Conservation (phyloP, 345 rosid genomes). For the Citrus maxima region DNA sequence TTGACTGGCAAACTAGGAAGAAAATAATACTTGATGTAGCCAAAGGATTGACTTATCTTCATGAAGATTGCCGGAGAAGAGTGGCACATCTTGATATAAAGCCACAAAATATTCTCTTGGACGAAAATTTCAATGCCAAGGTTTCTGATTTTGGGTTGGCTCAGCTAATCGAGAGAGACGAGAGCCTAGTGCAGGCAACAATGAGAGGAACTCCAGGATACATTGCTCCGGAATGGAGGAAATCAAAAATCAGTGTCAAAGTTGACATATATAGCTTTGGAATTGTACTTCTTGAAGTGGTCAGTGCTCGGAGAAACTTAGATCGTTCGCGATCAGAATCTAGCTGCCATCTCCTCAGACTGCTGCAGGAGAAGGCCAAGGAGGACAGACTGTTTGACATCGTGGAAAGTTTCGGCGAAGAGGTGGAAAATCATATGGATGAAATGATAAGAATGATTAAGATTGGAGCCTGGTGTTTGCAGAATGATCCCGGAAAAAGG, state of each 20-base stretch:
- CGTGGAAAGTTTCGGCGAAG: slow-evolving; percentile 13
- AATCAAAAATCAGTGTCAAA: slow-evolving; percentile 22
- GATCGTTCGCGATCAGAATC: slow-evolving; percentile 11
- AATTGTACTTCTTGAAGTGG: slow-evolving; percentile 28
- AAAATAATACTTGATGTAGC: slow-evolving; percentile 32
- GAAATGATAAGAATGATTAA: slow-evolving; percentile 19
- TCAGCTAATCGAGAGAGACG: slow-evolving; percentile 17
- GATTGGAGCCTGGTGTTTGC: slow-evolving; percentile 32
- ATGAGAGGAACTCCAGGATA: slow-evolving; percentile 28
- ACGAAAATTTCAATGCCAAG: slow-evolving; percentile 23
- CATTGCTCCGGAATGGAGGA: slow-evolving; percentile 25
- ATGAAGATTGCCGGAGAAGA: slow-evolving; percentile 28
- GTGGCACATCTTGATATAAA: slow-evolving; percentile 20
- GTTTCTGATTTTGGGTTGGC: slow-evolving; percentile 27
- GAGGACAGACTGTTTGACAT: slow-evolving; percentile 23
- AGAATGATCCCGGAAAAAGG: slow-evolving; percentile 24
- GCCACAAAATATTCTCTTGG: slow-evolving; percentile 27
- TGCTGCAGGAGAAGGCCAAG: slow-evolving; percentile 19
- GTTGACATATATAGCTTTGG: slow-evolving; percentile 39
- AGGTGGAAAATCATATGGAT: slow-evolving; percentile 10
- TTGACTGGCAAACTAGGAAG: slow-evolving; percentile 27
- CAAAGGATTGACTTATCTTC: slow-evolving; percentile 32
- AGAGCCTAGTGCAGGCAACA: slow-evolving; percentile 15
- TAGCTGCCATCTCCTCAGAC: slow-evolving; percentile 19
- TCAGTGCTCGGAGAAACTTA: slow-evolving; percentile 20